phyloP scores from a whole-genome alignment of 768 basidiomycete species.

The Russula earlei region DNA sequence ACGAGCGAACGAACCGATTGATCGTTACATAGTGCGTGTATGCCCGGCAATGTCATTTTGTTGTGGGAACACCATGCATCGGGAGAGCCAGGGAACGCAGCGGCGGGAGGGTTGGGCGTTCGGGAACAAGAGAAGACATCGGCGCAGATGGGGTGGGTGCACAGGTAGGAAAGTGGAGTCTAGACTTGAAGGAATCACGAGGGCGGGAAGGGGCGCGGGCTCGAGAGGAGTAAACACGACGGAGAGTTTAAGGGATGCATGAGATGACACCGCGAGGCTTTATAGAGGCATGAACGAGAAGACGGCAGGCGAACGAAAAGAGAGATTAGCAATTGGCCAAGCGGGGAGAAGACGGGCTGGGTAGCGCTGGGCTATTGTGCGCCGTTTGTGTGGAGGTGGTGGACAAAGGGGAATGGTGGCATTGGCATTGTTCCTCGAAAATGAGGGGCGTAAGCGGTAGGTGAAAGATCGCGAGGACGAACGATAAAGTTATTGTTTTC shows the following conservation, averaged over 20 bases:
- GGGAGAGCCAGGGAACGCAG: conserved; percentile 18
- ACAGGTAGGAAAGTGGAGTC: neutral
- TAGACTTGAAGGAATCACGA: conserved; percentile 1
- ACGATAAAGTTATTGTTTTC: neutral
- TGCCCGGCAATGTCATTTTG: conserved; percentile 3
- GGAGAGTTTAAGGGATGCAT: neutral
- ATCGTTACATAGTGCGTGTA: conserved; percentile 5
- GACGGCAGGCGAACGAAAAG: neutral
- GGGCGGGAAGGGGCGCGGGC: too few species aligned
- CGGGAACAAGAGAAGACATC: conserved; percentile 13
- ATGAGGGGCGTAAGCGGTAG: conserved; percentile 4
- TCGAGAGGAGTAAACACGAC: neutral
- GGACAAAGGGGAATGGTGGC: neutral
- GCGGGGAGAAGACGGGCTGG: neutral
- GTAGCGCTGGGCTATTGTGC: conserved; percentile 14
- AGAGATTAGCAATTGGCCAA: neutral
- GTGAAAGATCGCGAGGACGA: neutral
- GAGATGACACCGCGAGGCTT: neutral
- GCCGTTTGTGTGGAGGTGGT: neutral
- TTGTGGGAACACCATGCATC: conserved; percentile 8
- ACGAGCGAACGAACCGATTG: neutral
- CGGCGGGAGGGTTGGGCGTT: conserved; percentile 18
- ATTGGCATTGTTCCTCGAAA: conserved; percentile 13
- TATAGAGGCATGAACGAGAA: conserved; percentile 2
- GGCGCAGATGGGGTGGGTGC: neutral